A percentile compares a stretch with the other conserved stretches of the same genome.
Evolutionary conservation across 116 monocot genomes (phyloP).

Genomic region (Dioscorea cayenensis): DNA sequence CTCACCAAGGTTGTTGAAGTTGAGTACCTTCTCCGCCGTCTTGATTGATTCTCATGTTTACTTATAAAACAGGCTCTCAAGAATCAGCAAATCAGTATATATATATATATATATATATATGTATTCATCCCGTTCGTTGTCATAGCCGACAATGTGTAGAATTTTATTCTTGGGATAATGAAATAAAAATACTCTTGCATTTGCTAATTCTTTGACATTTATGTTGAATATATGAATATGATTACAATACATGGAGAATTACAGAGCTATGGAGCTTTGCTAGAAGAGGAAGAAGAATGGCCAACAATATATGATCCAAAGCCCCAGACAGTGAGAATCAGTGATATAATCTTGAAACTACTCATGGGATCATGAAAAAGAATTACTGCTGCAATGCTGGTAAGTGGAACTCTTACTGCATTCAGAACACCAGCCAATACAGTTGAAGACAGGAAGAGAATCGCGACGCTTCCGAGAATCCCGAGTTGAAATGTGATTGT

Average conservation of each 20-base stretch:
- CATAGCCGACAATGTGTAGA: too few relatives aligned
- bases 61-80: background rate
- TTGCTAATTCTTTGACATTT: too few relatives aligned
- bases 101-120: too few relatives aligned
- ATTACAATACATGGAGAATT: background rate
- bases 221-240: background rate
- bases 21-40: slow-evolving; percentile 78
- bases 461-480: slow-evolving; percentile 71
- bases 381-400: slow-evolving; percentile 71
- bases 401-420: slow-evolving; percentile 81
- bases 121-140: too few relatives aligned
- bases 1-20: slow-evolving; percentile 82
- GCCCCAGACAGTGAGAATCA: slow-evolving; percentile 84
- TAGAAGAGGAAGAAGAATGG: slow-evolving; percentile 25
- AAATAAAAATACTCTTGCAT: too few relatives aligned
- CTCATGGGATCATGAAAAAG: slow-evolving; percentile 87
- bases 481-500: slow-evolving; percentile 88
- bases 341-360: slow-evolving; percentile 79
- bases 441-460: slow-evolving; percentile 84
- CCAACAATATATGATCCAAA: slow-evolving; percentile 78
- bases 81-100: background rate
- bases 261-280: slow-evolving; percentile 6
- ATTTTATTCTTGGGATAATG: too few relatives aligned
- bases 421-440: slow-evolving; percentile 90
- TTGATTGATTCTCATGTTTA: slow-evolving; percentile 27